These are phyloP conservation scores for Thinopyrum obtusiflorum DNA, from an alignment of 202 grass and related monocot species.

Conservation along the genomic window DNA sequence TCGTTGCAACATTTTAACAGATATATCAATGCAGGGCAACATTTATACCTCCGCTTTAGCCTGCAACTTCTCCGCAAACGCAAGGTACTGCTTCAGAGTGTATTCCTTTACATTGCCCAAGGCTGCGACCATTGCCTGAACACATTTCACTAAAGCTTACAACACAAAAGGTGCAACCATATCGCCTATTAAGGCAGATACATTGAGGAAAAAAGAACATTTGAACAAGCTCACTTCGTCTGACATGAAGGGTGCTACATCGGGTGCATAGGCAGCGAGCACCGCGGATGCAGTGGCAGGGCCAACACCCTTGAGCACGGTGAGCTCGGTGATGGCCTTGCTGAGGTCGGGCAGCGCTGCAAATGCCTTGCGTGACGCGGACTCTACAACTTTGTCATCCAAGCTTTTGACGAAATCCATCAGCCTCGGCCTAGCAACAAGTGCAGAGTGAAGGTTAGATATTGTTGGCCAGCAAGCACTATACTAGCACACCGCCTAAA, in stretches of 20 bases:
- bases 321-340: slow-evolving; percentile 68
- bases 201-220: not conserved
- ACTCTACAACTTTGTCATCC: slow-evolving; percentile 57
- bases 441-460: not conserved
- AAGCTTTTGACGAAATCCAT: slow-evolving; percentile 72
- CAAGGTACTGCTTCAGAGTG: slow-evolving; percentile 83
- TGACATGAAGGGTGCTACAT: slow-evolving; percentile 81
- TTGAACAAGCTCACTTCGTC: slow-evolving; percentile 62
- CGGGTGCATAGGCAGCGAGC: slow-evolving; percentile 71
- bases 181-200: not conserved
- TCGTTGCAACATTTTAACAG: not conserved
- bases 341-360: slow-evolving; percentile 61
- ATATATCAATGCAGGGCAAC: slow-evolving; percentile 15
- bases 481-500: not conserved
- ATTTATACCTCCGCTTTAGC: slow-evolving; percentile 59
- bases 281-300: slow-evolving; percentile 85
- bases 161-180: slow-evolving; percentile 9
- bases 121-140: slow-evolving; percentile 69
- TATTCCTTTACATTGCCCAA: slow-evolving; percentile 81
- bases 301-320: slow-evolving; percentile 76
- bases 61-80: slow-evolving; percentile 72
- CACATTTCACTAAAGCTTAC: slow-evolving; percentile 11
- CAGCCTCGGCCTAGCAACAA: slow-evolving; percentile 63
- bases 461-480: not conserved
- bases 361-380: slow-evolving; percentile 70